Evolutionary conservation across 495 filamentous ascomycete species (phyloP), one percentile per base, ranked within the genome.

Genomic region (Tuber umbilicatum): DNA sequence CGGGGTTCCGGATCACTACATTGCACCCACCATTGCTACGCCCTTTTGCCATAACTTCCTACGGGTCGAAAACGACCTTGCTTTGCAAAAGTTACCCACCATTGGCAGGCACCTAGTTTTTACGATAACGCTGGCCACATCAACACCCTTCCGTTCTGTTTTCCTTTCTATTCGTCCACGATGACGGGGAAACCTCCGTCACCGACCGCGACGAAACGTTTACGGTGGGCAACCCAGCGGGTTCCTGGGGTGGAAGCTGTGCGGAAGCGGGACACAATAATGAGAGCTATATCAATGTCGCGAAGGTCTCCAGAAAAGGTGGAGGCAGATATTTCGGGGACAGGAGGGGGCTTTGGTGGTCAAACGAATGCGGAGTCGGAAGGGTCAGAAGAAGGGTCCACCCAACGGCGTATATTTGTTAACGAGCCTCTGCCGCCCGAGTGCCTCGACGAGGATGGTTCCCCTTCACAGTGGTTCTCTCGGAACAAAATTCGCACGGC

Each of bases 401-500:
- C 81, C 43, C 84, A 86, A 70, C 81, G 88, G 78, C 86, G 84
- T 69, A 84, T 99, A 71, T 97, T 90, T 85, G 97, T 97, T 88
- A 97, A 97, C 84, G 83, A 90, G 19, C 90, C 94, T 27, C 85
- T 98, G 73, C 93, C 95, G 0, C 86, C 88, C 67, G 86, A 89
- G n/a, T 89, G 91, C 76, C 87, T 90, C 74, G 94, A 98, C 80
- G 93, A 97, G 72, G 89, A 97, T 31, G 94, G 94, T 27, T 87
- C 88, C 69, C 91, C 94, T 17, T 82, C 85, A 67, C 84, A 86
- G 64, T 86, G 89, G 47, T 99, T 90, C 83, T 88, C 90, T 50
- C 87, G 95, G 74, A 99, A 99, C 86, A 99, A 99, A 85, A 97
- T 99, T 81, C 88, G 96, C 50, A 99, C 96, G 5, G 91, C 96